A percentile compares a stretch with the other conserved stretches of the same genome.
Conservation (phyloP, 2,329 filamentous ascomycete species). For the Alternaria panax region DNA sequence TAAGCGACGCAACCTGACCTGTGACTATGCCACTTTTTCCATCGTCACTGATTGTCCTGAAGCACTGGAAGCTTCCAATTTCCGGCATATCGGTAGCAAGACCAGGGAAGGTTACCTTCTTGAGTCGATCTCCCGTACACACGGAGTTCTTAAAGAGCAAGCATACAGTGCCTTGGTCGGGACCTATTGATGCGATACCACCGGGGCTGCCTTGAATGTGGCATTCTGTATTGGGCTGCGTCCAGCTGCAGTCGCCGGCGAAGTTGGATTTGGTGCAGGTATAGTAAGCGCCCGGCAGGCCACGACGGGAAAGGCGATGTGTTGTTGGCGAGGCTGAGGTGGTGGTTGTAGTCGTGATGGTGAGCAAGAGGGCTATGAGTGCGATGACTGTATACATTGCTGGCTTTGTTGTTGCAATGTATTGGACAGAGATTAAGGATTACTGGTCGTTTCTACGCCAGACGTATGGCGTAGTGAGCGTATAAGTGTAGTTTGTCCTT, state of each 20-base stretch:
- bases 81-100: constrained; percentile 23
- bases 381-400: constrained; percentile 10
- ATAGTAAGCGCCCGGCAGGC: constrained; percentile 48
- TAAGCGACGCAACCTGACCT: constrained; percentile 10
- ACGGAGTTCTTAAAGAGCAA: constrained; percentile 31
- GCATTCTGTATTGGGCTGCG: constrained; percentile 30
- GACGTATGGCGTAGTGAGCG: constrained; percentile 15
- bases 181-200: constrained; percentile 40
- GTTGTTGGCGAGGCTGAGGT: constrained; percentile 3
- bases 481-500: constrained; percentile 15
- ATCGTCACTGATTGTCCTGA: constrained; percentile 11
- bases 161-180: constrained; percentile 41
- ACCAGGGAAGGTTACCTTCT: constrained; percentile 38
- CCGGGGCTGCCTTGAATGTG: constrained; percentile 33
- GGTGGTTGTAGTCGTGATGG: constrained; percentile 18
- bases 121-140: constrained; percentile 31
- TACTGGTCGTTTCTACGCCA: background rate
- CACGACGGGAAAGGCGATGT: constrained; percentile 31
- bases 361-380: constrained; percentile 17
- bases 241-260: constrained; percentile 41
- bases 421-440: constrained; percentile 11
- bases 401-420: constrained; percentile 2
- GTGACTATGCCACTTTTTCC: constrained; percentile 4
- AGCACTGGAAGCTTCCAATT: constrained; percentile 39
- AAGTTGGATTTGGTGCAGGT: constrained; percentile 41